Conservation (phyloP, 2,329 filamentous ascomycete genomes). For the Esteya vermicola region DNA sequence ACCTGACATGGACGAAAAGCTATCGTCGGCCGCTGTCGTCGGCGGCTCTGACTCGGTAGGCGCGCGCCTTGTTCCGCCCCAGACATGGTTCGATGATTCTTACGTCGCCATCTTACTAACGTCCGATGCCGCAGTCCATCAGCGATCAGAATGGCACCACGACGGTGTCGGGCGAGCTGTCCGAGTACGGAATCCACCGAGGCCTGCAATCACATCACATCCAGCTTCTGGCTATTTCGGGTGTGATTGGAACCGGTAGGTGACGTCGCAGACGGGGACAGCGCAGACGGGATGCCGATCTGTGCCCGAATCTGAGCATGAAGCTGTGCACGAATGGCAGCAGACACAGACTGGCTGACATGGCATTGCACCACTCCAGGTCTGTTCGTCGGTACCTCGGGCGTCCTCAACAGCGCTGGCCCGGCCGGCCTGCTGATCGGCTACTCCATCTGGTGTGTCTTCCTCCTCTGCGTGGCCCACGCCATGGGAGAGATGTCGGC, state of each 20-base stretch:
- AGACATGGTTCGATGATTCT: too few species aligned
- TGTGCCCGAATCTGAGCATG: too few species aligned
- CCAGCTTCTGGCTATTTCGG: constrained; percentile 5
- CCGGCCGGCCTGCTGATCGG: constrained; percentile 4
- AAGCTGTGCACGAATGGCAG: not conserved
- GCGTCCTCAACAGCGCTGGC: not conserved
- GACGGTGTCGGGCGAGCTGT: not conserved
- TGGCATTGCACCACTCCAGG: not conserved
- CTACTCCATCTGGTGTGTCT: constrained; percentile 5
- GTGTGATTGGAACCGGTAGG: not conserved
- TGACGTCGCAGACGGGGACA: not conserved
- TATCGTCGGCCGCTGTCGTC: too few species aligned
- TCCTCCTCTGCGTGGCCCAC: constrained; percentile 5
- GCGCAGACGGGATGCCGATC: not conserved
- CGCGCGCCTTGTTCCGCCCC: too few species aligned
- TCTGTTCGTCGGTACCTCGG: not conserved
- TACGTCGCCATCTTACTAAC: too few species aligned
- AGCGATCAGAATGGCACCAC: not conserved
- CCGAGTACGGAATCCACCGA: constrained; percentile 4
- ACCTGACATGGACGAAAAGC: too few species aligned
- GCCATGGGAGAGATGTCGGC: constrained; percentile 6
- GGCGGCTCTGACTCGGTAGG: too few species aligned
- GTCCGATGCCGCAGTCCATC: not conserved
- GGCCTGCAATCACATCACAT: constrained; percentile 6
- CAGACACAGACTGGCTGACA: not conserved